These are phyloP conservation scores for Biscogniauxia mediterranea DNA, from an alignment of 2,329 filamentous ascomycete species.

Conservation along the genomic window DNA sequence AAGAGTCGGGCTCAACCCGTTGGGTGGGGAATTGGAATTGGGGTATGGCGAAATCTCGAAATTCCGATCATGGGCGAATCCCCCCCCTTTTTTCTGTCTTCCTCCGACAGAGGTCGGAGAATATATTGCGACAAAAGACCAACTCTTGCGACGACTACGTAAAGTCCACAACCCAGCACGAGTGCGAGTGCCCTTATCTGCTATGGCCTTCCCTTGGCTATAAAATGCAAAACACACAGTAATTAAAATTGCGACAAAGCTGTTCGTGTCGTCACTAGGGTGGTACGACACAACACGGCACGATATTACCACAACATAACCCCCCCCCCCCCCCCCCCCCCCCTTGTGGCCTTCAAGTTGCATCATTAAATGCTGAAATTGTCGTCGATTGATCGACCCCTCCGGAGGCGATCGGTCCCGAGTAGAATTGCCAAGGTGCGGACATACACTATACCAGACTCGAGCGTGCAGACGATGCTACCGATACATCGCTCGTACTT, in stretches of 20 bases:
- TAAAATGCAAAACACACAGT: background rate
- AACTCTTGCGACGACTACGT: background rate
- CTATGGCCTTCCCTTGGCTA: background rate
- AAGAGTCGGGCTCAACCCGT: conserved; percentile 4
- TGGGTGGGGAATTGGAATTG: background rate
- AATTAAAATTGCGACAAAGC: background rate
- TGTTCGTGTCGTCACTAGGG: background rate
- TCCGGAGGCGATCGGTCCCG: background rate
- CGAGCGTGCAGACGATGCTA: conserved; percentile 10
- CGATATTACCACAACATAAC: background rate
- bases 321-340: too few species aligned
- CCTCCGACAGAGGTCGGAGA: background rate
- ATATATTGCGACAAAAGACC: background rate
- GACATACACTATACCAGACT: background rate
- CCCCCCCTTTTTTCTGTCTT: too few species aligned
- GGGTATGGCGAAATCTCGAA: background rate
- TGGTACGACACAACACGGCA: background rate
- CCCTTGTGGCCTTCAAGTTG: background rate
- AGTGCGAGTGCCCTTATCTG: background rate
- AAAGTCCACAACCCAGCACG: background rate
- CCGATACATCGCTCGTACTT: conserved; percentile 19
- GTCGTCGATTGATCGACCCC: background rate
- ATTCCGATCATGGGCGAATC: background rate
- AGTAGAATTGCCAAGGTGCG: background rate
- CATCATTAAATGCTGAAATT: background rate